Evolutionary conservation across 2,329 filamentous ascomycete species (phyloP), one percentile per base, ranked within the genome.

Genomic region (Hypoxylon sp.): DNA sequence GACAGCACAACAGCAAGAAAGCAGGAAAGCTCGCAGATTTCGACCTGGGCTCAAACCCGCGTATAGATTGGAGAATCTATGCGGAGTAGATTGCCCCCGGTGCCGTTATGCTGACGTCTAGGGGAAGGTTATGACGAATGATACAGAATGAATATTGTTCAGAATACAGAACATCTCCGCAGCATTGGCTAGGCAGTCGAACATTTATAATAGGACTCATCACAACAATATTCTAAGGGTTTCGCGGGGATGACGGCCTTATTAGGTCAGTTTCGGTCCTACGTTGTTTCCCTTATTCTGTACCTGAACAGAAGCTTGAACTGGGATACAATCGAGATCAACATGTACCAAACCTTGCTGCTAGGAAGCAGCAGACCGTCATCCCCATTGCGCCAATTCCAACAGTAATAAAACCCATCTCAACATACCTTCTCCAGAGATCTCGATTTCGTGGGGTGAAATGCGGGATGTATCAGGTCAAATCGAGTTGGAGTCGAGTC

Each of bases 171-270:
- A 58, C 66, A 60, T 72, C 53, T 74, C 73, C 68, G 72, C 73
- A 74, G 69, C 68, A 65, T 71, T 71, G 52, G 67, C 73, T 73
- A 74, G 72, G 73, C 58, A 75, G 73, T 75, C 73, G 73, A 75
- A 74, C 73, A 75, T 73, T 74, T 75, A 69, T 52, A 69, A 70
- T 67, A 64, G 51, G 67, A 53, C 67, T 75, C 73, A 75, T 75
- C 73, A 75, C 64, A 45, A 65, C 57, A 66, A 65, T 65, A 52
- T 44, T 44, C 33, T 33, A 18, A 38, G 33, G 48, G 32, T 16
- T 42, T 30, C 22, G 26, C 16, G 22, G 49, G 57, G 45, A 36
- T 14, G 40, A 38, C 42, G 46, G 45, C 58, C 55, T 54, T 45
- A 26, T 49, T 28, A 12, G 45, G 40, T 28, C 26, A 45, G 40